These are phyloP conservation scores for Aphanomyces stellatus DNA, from an alignment of 352 stramenopile genomes.

Conservation along the genomic window DNA sequence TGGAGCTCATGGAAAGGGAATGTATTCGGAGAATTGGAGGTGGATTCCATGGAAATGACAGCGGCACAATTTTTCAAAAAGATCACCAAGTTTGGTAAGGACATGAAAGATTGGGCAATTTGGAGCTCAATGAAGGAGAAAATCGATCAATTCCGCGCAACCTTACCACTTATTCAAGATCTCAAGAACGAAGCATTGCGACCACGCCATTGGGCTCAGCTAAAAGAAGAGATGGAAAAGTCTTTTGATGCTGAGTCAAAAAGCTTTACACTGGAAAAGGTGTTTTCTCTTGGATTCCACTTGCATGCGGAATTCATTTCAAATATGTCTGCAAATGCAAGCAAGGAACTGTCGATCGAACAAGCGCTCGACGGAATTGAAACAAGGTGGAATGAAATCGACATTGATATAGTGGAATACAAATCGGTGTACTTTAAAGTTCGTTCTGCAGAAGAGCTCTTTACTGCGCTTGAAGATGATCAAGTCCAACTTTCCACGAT, in stretches of 20 bases:
- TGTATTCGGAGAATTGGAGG: constrained; percentile 87
- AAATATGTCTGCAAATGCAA: constrained; percentile 83
- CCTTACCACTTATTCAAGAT: constrained; percentile 88
- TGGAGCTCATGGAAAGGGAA: constrained; percentile 90
- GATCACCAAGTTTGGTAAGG: constrained; percentile 88
- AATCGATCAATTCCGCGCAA: constrained; percentile 90
- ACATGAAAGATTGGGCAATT: constrained; percentile 88
- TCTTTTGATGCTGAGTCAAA: constrained; percentile 64
- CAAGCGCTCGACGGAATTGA: constrained; percentile 82
- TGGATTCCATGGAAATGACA: constrained; percentile 86
- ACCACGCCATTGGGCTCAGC: constrained; percentile 78
- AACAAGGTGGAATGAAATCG: constrained; percentile 76
- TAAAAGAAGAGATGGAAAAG: constrained; percentile 85
- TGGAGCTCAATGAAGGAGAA: constrained; percentile 91
- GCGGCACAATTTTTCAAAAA: constrained; percentile 88
- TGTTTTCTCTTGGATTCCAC: constrained; percentile 85
- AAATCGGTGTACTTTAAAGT: constrained; percentile 93
- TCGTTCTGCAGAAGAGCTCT: constrained; percentile 83
- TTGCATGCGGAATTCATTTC: constrained; percentile 87
- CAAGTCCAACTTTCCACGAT: constrained; percentile 89
- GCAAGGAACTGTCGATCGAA: constrained; percentile 91
- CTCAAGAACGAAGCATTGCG: constrained; percentile 86
- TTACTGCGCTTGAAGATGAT: constrained; percentile 87
- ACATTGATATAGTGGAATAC: constrained; percentile 89
- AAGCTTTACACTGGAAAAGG: constrained; percentile 75